These are phyloP conservation scores for Fraxinus albicans DNA, from an alignment of 305 asterid genomes.

Conservation along the genomic window DNA sequence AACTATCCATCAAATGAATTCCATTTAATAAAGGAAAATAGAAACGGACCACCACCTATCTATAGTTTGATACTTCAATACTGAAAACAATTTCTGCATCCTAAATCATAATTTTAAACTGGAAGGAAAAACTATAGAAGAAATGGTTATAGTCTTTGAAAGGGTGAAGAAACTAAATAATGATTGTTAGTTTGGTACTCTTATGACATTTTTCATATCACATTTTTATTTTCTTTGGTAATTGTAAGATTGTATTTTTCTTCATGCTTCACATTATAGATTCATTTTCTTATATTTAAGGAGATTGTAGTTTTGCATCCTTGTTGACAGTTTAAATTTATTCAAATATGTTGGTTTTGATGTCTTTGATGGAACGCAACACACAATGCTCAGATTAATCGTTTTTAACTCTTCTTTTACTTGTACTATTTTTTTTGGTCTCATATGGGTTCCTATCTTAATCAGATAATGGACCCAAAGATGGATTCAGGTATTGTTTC, in stretches of 20 bases:
- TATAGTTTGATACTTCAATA: background rate
- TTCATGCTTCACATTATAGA: constrained; percentile 9
- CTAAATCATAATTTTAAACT: constrained; percentile 1
- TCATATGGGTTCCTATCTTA: constrained; percentile 26
- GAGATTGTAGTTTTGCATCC: background rate
- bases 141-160: background rate
- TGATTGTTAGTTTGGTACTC: background rate
- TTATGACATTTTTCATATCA: background rate
- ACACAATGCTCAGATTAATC: background rate
- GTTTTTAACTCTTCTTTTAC: background rate
- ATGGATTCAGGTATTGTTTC: constrained; percentile 99
- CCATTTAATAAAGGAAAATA: constrained; percentile 1
- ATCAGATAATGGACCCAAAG: constrained; percentile 98
- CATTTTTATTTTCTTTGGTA: background rate
- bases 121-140: background rate
- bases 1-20: background rate
- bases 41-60: background rate
- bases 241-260: background rate
- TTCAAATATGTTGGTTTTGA: constrained; percentile 8
- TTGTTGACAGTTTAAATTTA: background rate
- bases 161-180: background rate
- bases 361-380: background rate
- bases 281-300: background rate
- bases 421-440: constrained; percentile 1
- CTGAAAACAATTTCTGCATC: constrained; percentile 11